A percentile compares a stretch with the other conserved stretches of the same genome.
Evolutionary conservation across 306 rosid genomes (phyloP).

Genomic region (Corylus heterophylla): DNA sequence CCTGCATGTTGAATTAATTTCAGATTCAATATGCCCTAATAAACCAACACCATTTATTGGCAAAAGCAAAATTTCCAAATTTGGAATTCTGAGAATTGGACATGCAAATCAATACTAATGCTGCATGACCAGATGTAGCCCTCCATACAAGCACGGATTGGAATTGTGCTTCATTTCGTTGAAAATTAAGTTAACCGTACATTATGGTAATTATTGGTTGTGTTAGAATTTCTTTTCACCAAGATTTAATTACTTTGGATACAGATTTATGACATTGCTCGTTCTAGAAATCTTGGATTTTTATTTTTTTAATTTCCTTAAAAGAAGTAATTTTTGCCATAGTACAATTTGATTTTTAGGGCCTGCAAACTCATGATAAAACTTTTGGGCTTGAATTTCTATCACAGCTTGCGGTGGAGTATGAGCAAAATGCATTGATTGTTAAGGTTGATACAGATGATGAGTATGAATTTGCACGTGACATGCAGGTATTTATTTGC

Average conservation of each 20-base stretch:
- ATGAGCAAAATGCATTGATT: conserved; percentile 55
- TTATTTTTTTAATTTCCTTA: no score
- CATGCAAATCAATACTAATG: not conserved
- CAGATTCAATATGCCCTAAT: not conserved
- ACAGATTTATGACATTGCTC: not conserved
- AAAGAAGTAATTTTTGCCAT: not conserved
- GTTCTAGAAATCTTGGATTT: not conserved
- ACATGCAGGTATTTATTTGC: conserved; percentile 72
- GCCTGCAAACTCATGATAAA: conserved; percentile 21
- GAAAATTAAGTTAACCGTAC: not conserved
- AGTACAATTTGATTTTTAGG: conserved; percentile 8
- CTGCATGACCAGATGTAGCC: no score
- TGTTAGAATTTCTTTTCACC: not conserved
- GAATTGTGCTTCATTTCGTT: not conserved
- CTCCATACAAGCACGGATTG: not conserved
- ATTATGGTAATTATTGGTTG: not conserved
- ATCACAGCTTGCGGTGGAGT: conserved; percentile 90
- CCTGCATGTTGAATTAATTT: no score
- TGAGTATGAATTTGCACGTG: conserved; percentile 81
- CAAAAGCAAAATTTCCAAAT: not conserved
- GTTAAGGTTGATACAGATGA: conserved; percentile 92
- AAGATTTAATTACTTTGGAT: not conserved
- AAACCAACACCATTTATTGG: not conserved
- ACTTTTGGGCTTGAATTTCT: conserved; percentile 11
- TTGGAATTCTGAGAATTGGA: not conserved